Evolutionary conservation across 2,329 filamentous ascomycete genomes (phyloP).

Genomic region (Colletotrichum sp.): DNA sequence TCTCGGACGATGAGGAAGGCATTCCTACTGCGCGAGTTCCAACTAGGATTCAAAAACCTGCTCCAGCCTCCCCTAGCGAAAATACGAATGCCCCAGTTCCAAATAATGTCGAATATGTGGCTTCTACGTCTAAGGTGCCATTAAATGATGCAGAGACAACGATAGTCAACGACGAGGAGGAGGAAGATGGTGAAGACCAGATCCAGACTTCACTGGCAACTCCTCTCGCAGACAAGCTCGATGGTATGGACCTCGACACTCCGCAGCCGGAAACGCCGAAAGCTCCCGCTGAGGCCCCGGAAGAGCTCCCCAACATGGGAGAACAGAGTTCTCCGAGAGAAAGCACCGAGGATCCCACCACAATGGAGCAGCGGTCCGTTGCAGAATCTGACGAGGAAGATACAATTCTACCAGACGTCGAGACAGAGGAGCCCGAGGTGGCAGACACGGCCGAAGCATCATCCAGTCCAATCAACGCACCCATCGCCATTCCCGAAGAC

Average conservation of each 20-base stretch:
- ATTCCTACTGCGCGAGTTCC: neutral
- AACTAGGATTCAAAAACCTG: neutral
- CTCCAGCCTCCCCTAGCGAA: neutral
- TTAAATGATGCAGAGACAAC: neutral
- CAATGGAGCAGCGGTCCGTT: neutral
- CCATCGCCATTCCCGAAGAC: neutral
- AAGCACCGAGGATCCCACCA: neutral
- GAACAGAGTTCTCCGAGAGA: neutral
- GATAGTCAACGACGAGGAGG: neutral
- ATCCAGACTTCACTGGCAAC: neutral
- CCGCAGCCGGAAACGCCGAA: neutral
- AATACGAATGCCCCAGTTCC: neutral
- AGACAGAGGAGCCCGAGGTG: neutral
- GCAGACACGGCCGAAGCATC: neutral
- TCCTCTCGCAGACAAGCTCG: neutral
- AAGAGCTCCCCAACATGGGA: neutral
- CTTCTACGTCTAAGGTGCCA: neutral
- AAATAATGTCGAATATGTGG: neutral
- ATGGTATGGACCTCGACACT: neutral
- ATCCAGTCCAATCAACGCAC: neutral
- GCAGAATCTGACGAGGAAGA: neutral
- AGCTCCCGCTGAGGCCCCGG: neutral
- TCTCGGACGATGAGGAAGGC: conserved; percentile 27
- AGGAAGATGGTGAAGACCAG: neutral
- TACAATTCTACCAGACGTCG: neutral